These are phyloP conservation scores for Eurotiales sp. DNA, from an alignment of 2,329 filamentous ascomycete species.

Conservation along the genomic window DNA sequence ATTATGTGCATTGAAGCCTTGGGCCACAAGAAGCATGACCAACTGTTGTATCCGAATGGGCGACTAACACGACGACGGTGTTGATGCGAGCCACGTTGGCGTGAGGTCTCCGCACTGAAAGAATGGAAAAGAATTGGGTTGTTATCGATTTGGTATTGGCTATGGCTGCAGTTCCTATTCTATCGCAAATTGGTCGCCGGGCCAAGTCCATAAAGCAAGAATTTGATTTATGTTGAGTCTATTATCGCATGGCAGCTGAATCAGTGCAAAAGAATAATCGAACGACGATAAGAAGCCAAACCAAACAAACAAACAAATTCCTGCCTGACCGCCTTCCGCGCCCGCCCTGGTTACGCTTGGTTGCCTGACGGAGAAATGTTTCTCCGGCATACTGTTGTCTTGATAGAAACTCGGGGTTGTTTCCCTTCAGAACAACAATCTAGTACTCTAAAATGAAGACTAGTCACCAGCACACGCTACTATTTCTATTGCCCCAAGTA, in stretches of 20 bases:
- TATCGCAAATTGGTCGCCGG: not conserved
- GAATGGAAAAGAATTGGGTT: too few relatives aligned
- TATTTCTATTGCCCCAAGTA: too few relatives aligned
- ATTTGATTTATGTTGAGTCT: not conserved
- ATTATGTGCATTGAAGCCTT: not conserved
- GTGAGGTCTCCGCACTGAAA: slow-evolving; percentile 7
- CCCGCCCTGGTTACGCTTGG: not conserved
- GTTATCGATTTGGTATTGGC: not conserved
- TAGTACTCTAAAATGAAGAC: too few relatives aligned
- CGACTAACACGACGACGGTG: slow-evolving; percentile 8
- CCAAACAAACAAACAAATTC: slow-evolving; percentile 12
- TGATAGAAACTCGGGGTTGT: not conserved
- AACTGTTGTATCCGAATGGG: not conserved
- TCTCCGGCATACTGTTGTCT: not conserved
- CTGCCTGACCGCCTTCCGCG: slow-evolving; percentile 12
- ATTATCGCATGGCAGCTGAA: not conserved
- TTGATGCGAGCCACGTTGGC: slow-evolving; percentile 12
- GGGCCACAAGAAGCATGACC: not conserved
- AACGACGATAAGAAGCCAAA: not conserved
- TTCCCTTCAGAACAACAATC: too few relatives aligned
- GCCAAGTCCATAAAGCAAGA: not conserved
- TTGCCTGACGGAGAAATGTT: slow-evolving; percentile 7
- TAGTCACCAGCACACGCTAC: too few relatives aligned
- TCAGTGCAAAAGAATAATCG: too few relatives aligned
- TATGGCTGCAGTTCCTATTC: not conserved